Evolutionary conservation across 331 rosid species (phyloP).

Genomic region (Acacia concinna): DNA sequence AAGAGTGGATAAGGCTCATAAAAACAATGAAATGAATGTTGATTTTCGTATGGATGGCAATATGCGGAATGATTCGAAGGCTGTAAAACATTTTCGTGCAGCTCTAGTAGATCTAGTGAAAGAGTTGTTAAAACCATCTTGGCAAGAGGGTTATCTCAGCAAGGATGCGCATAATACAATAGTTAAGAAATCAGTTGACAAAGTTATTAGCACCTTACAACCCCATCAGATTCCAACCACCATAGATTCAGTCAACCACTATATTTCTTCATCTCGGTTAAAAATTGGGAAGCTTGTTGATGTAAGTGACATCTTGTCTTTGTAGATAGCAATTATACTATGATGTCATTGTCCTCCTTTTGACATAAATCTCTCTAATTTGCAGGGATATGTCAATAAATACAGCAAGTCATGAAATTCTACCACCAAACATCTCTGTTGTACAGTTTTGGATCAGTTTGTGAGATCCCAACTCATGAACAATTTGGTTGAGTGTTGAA

Average conservation of each 20-base stretch:
- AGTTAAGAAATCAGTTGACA: conserved; percentile 82
- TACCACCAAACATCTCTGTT: conserved; percentile 38
- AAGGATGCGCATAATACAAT: conserved; percentile 78
- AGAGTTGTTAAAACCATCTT: conserved; percentile 84
- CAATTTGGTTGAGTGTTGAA: conserved; percentile 38
- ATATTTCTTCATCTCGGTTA: conserved; percentile 58
- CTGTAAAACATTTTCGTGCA: conserved; percentile 52
- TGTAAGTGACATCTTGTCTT: conserved; percentile 52
- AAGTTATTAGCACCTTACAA: conserved; percentile 73
- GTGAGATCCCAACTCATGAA: conserved; percentile 38
- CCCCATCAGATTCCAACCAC: conserved; percentile 77
- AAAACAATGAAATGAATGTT: conserved; percentile 46
- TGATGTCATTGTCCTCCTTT: conserved; percentile 28
- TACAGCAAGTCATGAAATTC: conserved; percentile 77
- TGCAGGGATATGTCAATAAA: conserved; percentile 94
- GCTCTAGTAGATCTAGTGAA: conserved; percentile 82
- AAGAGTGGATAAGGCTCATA: conserved; percentile 48
- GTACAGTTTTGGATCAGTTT: conserved; percentile 50
- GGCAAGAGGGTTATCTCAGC: conserved; percentile 85
- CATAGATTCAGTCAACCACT: conserved; percentile 57
- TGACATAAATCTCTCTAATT: conserved; percentile 45
- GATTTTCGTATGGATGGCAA: conserved; percentile 47
- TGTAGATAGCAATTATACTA: conserved; percentile 29
- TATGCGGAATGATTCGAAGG: conserved; percentile 60
- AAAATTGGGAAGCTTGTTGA: conserved; percentile 83